Evolutionary conservation across 108 stramenopile genomes (phyloP), one percentile per base, ranked within the genome.

Genomic region (Epipyxis sp.): DNA sequence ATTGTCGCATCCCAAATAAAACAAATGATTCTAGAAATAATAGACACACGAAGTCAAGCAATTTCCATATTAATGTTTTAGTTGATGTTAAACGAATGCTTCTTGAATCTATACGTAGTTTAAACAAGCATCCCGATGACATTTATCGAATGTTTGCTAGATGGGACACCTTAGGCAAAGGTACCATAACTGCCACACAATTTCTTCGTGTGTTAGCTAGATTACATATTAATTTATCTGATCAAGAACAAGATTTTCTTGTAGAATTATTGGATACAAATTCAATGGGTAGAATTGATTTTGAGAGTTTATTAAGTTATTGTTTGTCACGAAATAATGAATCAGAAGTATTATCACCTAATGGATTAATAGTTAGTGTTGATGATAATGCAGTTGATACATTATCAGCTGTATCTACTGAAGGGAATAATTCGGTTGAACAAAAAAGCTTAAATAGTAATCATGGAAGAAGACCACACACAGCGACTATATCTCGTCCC

Each of bases 211-310:
- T 67, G 13, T 20, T 67, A 42, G 65, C 65, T 13, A 6, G 42
- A 20, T 20, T 67, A 20, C 65, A 67, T 43, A 20, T 67, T 43
- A 20, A 42, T 39, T 67, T 67, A 20, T 42, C 37, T 6, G 65
- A 67, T 20, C 65, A 43, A 39, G 65, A 67, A 13, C 65, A 67
- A 20, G 65, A 67, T 20, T 67, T 67, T 67, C 37, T 67, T 6
- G 65, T 43, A 20, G 65, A 67, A 67, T 20, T 67, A 13, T 20
- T 67, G 13, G 65, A 67, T 67, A 67, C 41, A 13, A 43, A 20
- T 20, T 6, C 41, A 67, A 67, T 42, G 65, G 65, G 65, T 20
- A 6, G 42, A 20, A 43, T 67, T 39, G 65, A 67, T 20, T 67
- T 67, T 20, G 65, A 67, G 6, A 13, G 13, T 42, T 20, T 67